Percentiles rank a stretch among this genome's conserved stretches.
These are phyloP conservation scores for Zopfochytrium polystomum DNA, from an alignment of 371 early-diverging fungal genomes.

Conservation along the genomic window DNA sequence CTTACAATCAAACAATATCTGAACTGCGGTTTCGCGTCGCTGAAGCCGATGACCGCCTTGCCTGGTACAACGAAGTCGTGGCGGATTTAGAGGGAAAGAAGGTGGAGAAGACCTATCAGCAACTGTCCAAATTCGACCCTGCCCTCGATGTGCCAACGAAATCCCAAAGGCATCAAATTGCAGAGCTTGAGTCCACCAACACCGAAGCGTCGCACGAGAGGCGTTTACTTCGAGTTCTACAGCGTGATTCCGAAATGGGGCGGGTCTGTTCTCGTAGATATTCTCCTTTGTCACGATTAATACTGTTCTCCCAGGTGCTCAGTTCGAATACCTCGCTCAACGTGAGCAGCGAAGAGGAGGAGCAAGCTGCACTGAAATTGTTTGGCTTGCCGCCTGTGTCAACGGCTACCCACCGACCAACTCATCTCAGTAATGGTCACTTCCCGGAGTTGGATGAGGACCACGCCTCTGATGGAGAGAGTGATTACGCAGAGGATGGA, in stretches of 20 bases:
- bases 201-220: conserved; percentile 35
- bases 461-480: conserved; percentile 7
- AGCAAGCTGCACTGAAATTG: background rate
- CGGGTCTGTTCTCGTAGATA: conserved; percentile 14
- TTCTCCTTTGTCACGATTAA: background rate
- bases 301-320: conserved; percentile 4
- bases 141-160: conserved; percentile 22
- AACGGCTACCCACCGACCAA: conserved; percentile 9
- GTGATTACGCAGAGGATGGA: background rate
- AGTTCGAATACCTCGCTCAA: background rate
- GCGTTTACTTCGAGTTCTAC: conserved; percentile 32
- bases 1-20: conserved; percentile 37
- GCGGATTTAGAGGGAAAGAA: conserved; percentile 17
- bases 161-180: conserved; percentile 9
- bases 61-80: conserved; percentile 50
- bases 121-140: conserved; percentile 8
- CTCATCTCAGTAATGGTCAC: conserved; percentile 5
- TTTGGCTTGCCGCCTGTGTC: conserved; percentile 25
- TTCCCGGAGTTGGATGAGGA: conserved; percentile 1
- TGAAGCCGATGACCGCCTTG: conserved; percentile 44
- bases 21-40: conserved; percentile 34
- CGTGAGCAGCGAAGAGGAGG: background rate
- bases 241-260: conserved; percentile 31
- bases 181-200: conserved; percentile 1
- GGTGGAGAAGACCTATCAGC: conserved; percentile 11